Evolutionary conservation across 2,329 filamentous ascomycete species (phyloP).

Genomic region (Zymoseptoria tritici): DNA sequence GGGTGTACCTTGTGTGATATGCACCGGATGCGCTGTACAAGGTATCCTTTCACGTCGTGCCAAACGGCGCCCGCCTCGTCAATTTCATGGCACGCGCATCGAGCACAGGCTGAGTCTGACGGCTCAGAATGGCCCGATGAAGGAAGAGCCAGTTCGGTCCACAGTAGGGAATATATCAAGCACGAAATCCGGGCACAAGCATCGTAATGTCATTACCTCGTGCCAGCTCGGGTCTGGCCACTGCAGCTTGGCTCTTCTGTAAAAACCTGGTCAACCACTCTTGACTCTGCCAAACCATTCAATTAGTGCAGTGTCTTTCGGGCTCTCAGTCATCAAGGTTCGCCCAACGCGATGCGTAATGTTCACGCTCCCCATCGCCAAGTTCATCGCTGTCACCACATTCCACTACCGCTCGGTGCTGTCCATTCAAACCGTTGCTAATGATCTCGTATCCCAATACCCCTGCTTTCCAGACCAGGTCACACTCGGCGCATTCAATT

Average conservation of each 20-base stretch:
- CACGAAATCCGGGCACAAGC: no score
- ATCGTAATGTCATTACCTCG: no score
- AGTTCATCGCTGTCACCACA: neutral
- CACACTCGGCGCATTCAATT: slow-evolving; percentile 29
- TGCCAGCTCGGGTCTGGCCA: no score
- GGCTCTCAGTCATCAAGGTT: neutral
- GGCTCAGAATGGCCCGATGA: no score
- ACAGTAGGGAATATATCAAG: no score
- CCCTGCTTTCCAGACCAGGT: slow-evolving; percentile 32
- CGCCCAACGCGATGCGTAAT: neutral
- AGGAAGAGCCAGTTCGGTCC: no score
- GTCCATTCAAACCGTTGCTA: neutral
- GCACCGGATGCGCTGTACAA: neutral
- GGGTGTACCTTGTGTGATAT: neutral
- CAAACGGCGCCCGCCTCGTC: neutral
- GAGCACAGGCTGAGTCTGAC: no score
- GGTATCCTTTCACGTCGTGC: neutral
- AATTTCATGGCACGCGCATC: neutral
- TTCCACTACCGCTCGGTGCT: neutral
- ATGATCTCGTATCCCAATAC: slow-evolving; percentile 34
- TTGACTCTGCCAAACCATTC: neutral
- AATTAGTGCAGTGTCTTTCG: neutral
- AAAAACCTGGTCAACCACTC: neutral
- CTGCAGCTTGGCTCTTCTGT: no score
- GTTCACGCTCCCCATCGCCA: neutral